Conservation (phyloP, 345 rosid species). For the Salix exigua region DNA sequence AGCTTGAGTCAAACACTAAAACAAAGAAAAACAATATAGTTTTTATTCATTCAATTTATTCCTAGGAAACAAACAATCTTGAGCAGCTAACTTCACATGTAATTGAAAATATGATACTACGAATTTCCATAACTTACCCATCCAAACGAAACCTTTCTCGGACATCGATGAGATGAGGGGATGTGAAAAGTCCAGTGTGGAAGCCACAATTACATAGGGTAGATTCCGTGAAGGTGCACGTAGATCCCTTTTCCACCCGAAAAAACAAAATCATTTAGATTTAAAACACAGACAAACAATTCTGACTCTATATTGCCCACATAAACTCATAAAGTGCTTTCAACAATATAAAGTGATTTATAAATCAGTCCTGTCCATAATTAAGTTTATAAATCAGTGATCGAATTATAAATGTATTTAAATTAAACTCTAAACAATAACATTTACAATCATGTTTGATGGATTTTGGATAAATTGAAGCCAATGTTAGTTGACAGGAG, state of each 20-base stretch:
- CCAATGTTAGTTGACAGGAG: neutral
- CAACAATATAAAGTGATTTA: neutral
- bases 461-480: neutral
- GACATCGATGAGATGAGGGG: slow-evolving; percentile 91
- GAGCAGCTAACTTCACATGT: neutral
- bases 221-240: slow-evolving; percentile 83
- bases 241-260: slow-evolving; percentile 63
- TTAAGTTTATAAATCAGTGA: neutral
- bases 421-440: neutral
- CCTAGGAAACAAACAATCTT: neutral
- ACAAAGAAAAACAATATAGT: neutral
- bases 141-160: slow-evolving; percentile 85
- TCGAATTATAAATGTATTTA: neutral
- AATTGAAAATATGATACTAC: neutral
- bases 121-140: slow-evolving; percentile 51
- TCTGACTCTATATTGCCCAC: neutral
- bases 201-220: slow-evolving; percentile 77
- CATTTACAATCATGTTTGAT: neutral
- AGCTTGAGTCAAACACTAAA: neutral
- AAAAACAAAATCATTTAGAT: neutral
- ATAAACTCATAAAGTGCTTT: neutral
- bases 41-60: neutral
- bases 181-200: slow-evolving; percentile 86
- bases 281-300: neutral
- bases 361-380: neutral